Evolutionary conservation across 306 rosid genomes (phyloP).

Genomic region (Vigna reflexopilosa): DNA sequence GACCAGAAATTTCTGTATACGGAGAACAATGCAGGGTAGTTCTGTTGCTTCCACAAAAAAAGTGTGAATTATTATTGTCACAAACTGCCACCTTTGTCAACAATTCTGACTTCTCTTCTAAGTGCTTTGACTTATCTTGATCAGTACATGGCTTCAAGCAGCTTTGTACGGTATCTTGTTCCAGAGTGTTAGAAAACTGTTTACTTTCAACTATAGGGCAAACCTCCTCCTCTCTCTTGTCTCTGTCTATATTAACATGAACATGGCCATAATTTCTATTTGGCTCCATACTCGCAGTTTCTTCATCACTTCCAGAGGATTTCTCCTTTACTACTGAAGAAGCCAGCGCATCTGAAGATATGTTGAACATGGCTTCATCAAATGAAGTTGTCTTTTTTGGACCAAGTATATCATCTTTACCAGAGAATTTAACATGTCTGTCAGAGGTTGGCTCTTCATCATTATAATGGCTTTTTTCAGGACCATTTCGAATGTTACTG

Average conservation of each 20-base stretch:
- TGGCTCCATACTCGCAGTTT: constrained; percentile 54
- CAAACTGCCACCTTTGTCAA: constrained; percentile 45
- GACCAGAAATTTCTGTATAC: constrained; percentile 50
- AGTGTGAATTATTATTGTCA: constrained; percentile 48
- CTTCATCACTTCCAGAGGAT: constrained; percentile 60
- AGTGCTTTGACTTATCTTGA: constrained; percentile 52
- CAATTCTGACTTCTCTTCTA: constrained; percentile 53
- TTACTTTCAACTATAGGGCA: constrained; percentile 54
- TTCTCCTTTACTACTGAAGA: constrained; percentile 58
- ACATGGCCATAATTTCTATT: constrained; percentile 39
- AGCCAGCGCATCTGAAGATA: constrained; percentile 54
- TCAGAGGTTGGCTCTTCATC: constrained; percentile 49
- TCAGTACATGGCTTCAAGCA: constrained; percentile 54
- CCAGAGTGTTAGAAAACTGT: constrained; percentile 54
- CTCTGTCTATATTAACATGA: constrained; percentile 46
- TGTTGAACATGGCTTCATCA: constrained; percentile 51
- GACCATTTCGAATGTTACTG: constrained; percentile 43
- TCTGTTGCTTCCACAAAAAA: constrained; percentile 52
- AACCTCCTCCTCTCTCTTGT: constrained; percentile 48
- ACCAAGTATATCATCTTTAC: constrained; percentile 60
- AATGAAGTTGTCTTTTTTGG: constrained; percentile 51
- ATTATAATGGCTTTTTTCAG: constrained; percentile 49
- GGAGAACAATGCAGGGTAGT: constrained; percentile 50
- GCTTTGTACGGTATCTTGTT: constrained; percentile 46
- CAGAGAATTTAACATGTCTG: constrained; percentile 64